Conservation (phyloP, 148 eudicot genomes). For the Silene conica region DNA sequence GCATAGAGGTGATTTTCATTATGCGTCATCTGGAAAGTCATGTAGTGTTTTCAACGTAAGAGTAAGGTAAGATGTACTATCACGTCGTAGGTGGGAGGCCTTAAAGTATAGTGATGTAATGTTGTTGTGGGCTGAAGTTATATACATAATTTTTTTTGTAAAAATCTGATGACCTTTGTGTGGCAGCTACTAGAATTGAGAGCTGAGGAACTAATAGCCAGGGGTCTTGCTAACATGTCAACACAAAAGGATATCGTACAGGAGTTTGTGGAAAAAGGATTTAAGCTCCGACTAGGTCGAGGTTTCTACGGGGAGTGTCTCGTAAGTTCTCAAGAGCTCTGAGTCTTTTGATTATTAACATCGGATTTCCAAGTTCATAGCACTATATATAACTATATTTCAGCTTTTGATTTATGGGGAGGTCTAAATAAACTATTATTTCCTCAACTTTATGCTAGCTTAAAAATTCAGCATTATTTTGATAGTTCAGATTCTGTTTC, state of each 20-base stretch:
- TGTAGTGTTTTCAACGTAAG: not conserved
- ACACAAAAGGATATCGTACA: conserved; percentile 44
- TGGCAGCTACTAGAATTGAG: conserved; percentile 52
- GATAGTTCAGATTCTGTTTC: not conserved
- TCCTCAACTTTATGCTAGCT: not conserved
- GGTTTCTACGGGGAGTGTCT: conserved; percentile 90
- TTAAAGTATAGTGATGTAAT: not conserved
- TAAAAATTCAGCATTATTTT: conserved; percentile 1
- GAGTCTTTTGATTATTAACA: conserved; percentile 1
- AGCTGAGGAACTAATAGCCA: conserved; percentile 43
- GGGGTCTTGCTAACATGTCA: conserved; percentile 46
- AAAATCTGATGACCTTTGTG: not conserved
- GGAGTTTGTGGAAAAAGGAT: conserved; percentile 46
- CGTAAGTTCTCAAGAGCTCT: conserved; percentile 39
- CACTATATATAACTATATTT: not conserved
- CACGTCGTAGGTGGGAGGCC: not conserved
- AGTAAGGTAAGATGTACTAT: not conserved
- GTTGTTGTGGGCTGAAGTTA: not conserved
- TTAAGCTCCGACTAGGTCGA: conserved; percentile 65
- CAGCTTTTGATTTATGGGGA: conserved; percentile 2
- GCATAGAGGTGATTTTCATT: not conserved
- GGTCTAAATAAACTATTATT: not conserved
- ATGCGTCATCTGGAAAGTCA: not conserved
- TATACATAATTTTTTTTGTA: not conserved
- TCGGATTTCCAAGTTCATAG: not conserved